These are phyloP conservation scores for Pezicula carpinea DNA, from an alignment of 2,329 filamentous ascomycete species.

Conservation along the genomic window DNA sequence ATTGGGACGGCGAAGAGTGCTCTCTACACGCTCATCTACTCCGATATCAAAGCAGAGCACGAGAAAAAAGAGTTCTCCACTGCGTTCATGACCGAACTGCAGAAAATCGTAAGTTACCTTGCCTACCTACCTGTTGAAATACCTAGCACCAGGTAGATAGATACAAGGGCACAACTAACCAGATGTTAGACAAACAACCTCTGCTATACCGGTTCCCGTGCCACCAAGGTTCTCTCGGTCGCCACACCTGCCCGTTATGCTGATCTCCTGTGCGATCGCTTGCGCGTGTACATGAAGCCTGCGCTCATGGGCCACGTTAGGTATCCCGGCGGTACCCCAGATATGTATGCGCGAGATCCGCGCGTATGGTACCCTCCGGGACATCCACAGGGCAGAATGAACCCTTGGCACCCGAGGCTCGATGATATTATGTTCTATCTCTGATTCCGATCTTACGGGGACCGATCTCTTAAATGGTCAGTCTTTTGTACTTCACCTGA, in stretches of 20 bases:
- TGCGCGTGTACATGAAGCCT: not conserved
- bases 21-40: conserved; percentile 4
- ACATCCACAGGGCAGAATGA: not conserved
- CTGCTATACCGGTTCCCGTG: conserved; percentile 4
- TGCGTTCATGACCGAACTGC: no score
- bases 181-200: conserved; percentile 9
- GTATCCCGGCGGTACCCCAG: not conserved
- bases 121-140: no score
- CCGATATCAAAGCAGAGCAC: not conserved
- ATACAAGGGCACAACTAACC: not conserved
- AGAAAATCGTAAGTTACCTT: no score
- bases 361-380: not conserved
- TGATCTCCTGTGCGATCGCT: conserved; percentile 1
- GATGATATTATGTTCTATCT: not conserved
- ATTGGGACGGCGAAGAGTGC: conserved; percentile 2
- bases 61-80: no score
- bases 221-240: conserved; percentile 7
- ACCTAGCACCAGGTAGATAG: no score
- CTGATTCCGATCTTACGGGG: not conserved
- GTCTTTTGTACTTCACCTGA: no score
- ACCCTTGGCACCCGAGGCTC: not conserved
- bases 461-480: no score
- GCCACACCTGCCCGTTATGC: conserved; percentile 8
- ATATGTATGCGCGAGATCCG: not conserved
- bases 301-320: not conserved